Percentiles rank a stretch among this genome's conserved stretches.
Conservation (phyloP, 225 moss, liverwort and hornwort genomes). For the Asterella californica region DNA sequence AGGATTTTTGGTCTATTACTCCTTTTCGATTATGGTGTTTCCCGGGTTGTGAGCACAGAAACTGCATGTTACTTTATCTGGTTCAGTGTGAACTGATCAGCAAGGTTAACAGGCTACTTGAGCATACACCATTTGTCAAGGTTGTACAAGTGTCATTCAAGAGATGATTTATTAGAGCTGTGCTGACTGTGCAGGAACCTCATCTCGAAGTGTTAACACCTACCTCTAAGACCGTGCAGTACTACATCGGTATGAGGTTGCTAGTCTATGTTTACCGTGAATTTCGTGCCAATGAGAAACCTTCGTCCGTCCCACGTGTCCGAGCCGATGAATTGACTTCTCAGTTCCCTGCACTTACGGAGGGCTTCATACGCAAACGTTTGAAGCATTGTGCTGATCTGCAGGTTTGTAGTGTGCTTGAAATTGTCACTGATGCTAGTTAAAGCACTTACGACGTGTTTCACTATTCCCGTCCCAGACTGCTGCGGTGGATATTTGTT, state of each 20-base stretch:
- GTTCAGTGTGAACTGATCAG: neutral
- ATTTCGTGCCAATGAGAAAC: conserved; percentile 96
- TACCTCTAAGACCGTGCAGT: conserved; percentile 92
- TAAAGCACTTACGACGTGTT: neutral
- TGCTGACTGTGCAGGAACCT: conserved; percentile 60
- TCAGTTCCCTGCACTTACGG: conserved; percentile 85
- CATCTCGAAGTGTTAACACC: conserved; percentile 97
- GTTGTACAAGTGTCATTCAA: neutral
- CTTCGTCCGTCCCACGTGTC: conserved; percentile 64
- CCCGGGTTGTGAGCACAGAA: neutral
- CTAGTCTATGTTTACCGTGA: conserved; percentile 90
- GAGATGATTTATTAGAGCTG: neutral
- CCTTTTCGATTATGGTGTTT: neutral
- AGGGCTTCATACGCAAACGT: conserved; percentile 88
- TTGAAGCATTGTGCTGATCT: conserved; percentile 96
- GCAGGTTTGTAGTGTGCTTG: conserved; percentile 51
- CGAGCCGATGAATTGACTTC: conserved; percentile 81
- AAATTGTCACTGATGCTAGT: neutral
- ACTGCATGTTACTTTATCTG: neutral
- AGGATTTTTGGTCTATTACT: neutral
- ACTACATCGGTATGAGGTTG: conserved; percentile 82
- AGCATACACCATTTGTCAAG: neutral
- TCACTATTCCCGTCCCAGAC: neutral
- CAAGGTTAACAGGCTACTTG: neutral
- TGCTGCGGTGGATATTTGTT: no score